Base-by-base conservation (phyloP, 108 stramenopile genomes). In the Cyclotella cryptica region DNA sequence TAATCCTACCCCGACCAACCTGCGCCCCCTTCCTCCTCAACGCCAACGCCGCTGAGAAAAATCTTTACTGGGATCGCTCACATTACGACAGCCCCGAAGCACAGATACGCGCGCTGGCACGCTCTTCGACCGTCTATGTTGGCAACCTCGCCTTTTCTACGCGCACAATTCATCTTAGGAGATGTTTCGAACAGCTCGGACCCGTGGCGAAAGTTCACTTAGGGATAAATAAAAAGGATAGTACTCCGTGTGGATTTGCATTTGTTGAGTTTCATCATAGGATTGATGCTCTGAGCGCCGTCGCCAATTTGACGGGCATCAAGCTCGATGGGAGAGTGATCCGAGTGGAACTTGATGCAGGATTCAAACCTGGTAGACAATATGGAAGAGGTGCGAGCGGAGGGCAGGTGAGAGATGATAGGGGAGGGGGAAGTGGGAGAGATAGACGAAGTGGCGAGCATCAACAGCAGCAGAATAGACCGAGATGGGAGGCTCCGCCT, bases 141-240 rank as follows among this genome's bases (percentile, higher is more conserved):
- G 98, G 98, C 24, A 99, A 99, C 85, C 71, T 99, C 47, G 90
- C 96, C 46, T 99, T 99, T 74, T 88, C 92, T 42, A 97, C 98
- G 0, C 93, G 93, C 10, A 88, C 96, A 55, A 44, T 77, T 15
- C 96, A 98, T 68, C 81, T 99, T 19, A 71, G 75, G 47, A 86
- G 92, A n/a, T 88, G 90, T 44, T 98, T 99, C 74, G 87, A 84
- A 13, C 80, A 85, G 61, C 75, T 97, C 45, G 98, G 98, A 9
- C 90, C 92, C n/a, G 93, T 98, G 24, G 67, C 84, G 27, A 67
- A 80, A 11, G 85, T 99, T 10, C 89, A 96, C 49, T 87, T 99
- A 94, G 98, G 98, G n/a, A 74, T 98, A 51, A 92, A 99, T 87
- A 72, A 94, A 14, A 59, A 84, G 54, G 83, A 79, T 29, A 90